phyloP scores from a whole-genome alignment of 805 yeast genomes.

The Myxozyma neotropica region DNA sequence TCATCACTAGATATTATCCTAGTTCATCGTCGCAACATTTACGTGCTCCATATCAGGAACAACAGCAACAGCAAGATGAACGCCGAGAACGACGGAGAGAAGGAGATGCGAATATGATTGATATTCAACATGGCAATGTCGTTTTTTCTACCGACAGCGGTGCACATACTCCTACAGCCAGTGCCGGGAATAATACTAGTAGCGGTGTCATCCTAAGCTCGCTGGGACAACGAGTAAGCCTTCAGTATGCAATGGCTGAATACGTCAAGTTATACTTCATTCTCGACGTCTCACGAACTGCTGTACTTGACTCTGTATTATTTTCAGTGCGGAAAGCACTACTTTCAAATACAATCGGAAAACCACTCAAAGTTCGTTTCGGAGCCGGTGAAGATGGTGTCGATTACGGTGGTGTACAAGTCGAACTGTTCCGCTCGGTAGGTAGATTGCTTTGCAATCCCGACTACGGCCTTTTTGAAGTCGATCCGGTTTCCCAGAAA shows the following conservation, averaged over 20 bases:
- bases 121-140: neutral
- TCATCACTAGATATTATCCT: slow-evolving; percentile 16
- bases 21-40: slow-evolving; percentile 7
- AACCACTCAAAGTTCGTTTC: slow-evolving; percentile 38
- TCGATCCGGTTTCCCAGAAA: slow-evolving; percentile 27
- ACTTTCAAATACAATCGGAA: slow-evolving; percentile 19
- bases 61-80: neutral
- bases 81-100: neutral
- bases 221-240: slow-evolving; percentile 9
- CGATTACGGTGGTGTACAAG: slow-evolving; percentile 42
- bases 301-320: slow-evolving; percentile 31
- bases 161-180: neutral
- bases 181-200: neutral
- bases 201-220: neutral
- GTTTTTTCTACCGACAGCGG: slow-evolving; percentile 13
- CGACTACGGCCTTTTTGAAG: slow-evolving; percentile 28
- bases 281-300: slow-evolving; percentile 33
- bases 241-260: slow-evolving; percentile 16
- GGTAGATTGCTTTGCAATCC: slow-evolving; percentile 35
- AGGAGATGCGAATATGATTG: neutral
- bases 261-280: slow-evolving; percentile 26
- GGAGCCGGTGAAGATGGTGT: slow-evolving; percentile 39
- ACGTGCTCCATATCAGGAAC: slow-evolving; percentile 10
- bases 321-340: slow-evolving; percentile 22
- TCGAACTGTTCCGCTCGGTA: slow-evolving; percentile 38